phyloP scores from a whole-genome alignment of 192 early-diverging fungal species.

The Coemansia sp. region DNA sequence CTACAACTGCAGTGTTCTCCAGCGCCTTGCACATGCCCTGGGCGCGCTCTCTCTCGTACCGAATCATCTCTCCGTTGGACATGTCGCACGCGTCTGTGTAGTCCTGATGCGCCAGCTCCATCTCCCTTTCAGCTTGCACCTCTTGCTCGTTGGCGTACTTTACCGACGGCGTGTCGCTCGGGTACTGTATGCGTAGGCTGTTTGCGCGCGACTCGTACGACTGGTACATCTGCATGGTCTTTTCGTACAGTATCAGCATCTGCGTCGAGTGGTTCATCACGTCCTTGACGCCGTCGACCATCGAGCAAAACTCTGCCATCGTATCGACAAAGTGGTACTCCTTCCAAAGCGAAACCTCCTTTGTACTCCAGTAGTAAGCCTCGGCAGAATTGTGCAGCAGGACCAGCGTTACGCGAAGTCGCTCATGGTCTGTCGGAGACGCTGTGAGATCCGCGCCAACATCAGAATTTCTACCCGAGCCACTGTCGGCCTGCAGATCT shows the following conservation, averaged over 20 bases:
- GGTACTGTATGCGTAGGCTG: conserved; percentile 39
- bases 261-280: conserved; percentile 48
- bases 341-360: conserved; percentile 44
- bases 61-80: conserved; percentile 35
- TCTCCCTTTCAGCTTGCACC: conserved; percentile 31
- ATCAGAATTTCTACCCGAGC: not conserved
- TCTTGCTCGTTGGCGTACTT: conserved; percentile 50
- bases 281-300: conserved; percentile 37
- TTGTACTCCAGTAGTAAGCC: conserved; percentile 41
- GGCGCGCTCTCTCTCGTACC: conserved; percentile 40
- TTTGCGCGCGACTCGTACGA: conserved; percentile 28
- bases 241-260: conserved; percentile 46
- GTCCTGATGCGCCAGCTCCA: conserved; percentile 46
- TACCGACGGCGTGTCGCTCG: conserved; percentile 47
- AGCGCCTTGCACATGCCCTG: conserved; percentile 38
- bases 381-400: conserved; percentile 42
- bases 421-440: conserved; percentile 17
- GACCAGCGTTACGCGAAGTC: conserved; percentile 32
- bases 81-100: conserved; percentile 48
- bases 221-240: conserved; percentile 42
- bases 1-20: conserved; percentile 34
- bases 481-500: not conserved
- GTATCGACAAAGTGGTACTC: conserved; percentile 45
- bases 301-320: conserved; percentile 33
- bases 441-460: not conserved